Base-by-base conservation (phyloP, 208 protist species). In the Novymonas esmeraldas region DNA sequence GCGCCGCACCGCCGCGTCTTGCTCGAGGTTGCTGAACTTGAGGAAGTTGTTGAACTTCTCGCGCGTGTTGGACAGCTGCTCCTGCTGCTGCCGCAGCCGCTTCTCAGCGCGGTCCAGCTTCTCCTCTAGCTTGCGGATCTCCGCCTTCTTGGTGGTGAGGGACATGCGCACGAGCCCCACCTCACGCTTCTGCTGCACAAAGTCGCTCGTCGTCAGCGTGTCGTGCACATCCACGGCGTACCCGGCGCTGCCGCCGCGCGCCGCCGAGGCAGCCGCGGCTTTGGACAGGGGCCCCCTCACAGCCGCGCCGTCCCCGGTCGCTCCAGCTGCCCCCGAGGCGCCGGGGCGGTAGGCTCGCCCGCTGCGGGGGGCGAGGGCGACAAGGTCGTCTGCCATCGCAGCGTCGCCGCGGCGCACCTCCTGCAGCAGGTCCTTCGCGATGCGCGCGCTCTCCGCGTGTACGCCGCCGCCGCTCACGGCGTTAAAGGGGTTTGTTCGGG, bases 141-240 rank as follows among this genome's bases (percentile, higher is more conserved):
- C 96, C 9, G 82, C 70, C 61, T 93, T 82, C 72, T 98, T 98
- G 16, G 94, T 96, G 1, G 95, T 91, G 4, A 98, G 81, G 0
- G 89, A 96, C 85, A 98, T 97, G 54, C 97, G 94, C 56, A 98
- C 89, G 9, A 99, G 86, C n/a, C 97, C 97, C 51, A 98, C 90
- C 70, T 99, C 94, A 1, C 95, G 79, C 79, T 98, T 99, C 67
- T 97, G 95, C 20, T 81, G 79, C 51, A 99, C 95, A 64, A 96
- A 97, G 41, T 96, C 85, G 9, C 87, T 85, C 55, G 96, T 97
- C 16, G 60, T 79, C 11, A 65, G 60, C 10, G 49, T 71, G 28
- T 73, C 70, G 42, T 77, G 52, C 41, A 49, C 52, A 38, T 34
- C 68, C 0, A 54, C 29, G 13, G 57, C 61, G 29, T 44, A 68